Evolutionary conservation across 2,329 filamentous ascomycete genomes (phyloP), one percentile per base, ranked within the genome.

Genomic region (Amylocarpus encephaloides): DNA sequence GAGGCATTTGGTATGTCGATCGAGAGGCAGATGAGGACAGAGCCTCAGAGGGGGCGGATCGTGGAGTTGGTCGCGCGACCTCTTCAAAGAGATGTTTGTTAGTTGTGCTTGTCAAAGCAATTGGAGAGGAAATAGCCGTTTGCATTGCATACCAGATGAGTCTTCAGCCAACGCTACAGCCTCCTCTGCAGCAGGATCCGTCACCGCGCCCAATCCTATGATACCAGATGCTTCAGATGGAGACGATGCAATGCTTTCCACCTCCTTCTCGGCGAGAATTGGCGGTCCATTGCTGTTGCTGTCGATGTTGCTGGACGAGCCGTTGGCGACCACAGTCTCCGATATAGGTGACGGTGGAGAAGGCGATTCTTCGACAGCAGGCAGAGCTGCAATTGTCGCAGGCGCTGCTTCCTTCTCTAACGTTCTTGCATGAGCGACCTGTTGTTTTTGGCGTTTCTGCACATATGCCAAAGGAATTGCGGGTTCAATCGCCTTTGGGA

Each of bases 1-100:
- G 70, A 36, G 71, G 71, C 67, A 73, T 69, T 51, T 72, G 70
- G 58, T 72, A 73, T 19, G 62, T 59, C 19, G 63, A 63, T 49
- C 58, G 55, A 13, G 60, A 62, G 29, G 49, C 54, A 12, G 56
- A 58, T 10, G 56, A 58, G 11, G 62, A 62, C 46, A 55, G 57
- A 32, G 49, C 50, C 19, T 63, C 59, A 36, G 61, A 63, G 29
- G 56, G 52, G 30, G 48, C 41, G 22, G 59, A 58, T 46, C 43
- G 49, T 41, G 54, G 44, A 16, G 56, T 50, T 51, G 51, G 54
- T 49, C 55, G 53, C 15, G 52, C 15, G 29, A 56, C 53, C 49
- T 50, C 55, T 52, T 22, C 22, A 41, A 34, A n/a, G 45, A 6
- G 15, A 29, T 48, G 29, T 19, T 16, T 41, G 30, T 15, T 34